A percentile compares a stretch with the other conserved stretches of the same genome.
Conservation (phyloP, 108 stramenopile species). For the Craspedostauros australis region DNA sequence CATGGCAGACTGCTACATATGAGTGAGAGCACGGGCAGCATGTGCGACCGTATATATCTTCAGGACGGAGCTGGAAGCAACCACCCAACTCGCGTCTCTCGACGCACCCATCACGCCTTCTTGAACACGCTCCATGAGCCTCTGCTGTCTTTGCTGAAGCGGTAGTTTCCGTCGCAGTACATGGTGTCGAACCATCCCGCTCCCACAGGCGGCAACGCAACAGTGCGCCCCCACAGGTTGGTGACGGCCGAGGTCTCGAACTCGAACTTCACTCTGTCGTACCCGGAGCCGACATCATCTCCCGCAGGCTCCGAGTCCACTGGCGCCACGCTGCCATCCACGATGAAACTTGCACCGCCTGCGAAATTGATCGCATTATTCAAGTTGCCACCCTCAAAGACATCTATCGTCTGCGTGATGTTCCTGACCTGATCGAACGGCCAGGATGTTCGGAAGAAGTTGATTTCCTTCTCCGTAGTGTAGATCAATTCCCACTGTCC, state of each 20-base stretch:
- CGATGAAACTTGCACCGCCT: conserved; percentile 19
- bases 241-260: conserved; percentile 10
- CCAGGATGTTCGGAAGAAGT: conserved; percentile 29
- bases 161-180: conserved; percentile 14
- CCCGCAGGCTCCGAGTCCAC: too few relatives aligned
- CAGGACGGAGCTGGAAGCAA: too few relatives aligned
- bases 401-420: conserved; percentile 15
- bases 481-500: conserved; percentile 25
- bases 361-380: conserved; percentile 9
- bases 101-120: too few relatives aligned
- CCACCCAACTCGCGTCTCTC: too few relatives aligned
- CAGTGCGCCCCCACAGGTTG: conserved; percentile 5
- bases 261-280: conserved; percentile 18
- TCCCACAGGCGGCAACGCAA: conserved; percentile 18
- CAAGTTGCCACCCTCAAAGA: too few relatives aligned
- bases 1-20: too few relatives aligned
- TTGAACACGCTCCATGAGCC: conserved; percentile 23
- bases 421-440: conserved; percentile 14
- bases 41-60: too few relatives aligned
- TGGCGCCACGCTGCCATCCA: conserved; percentile 1
- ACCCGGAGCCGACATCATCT: conserved; percentile 1
- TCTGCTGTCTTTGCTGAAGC: conserved; percentile 16
- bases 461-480: conserved; percentile 29
- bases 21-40: too few relatives aligned
- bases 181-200: conserved; percentile 29